Evolutionary conservation across 139 green algal genomes (phyloP).

Genomic region (Haematococcus sp.): DNA sequence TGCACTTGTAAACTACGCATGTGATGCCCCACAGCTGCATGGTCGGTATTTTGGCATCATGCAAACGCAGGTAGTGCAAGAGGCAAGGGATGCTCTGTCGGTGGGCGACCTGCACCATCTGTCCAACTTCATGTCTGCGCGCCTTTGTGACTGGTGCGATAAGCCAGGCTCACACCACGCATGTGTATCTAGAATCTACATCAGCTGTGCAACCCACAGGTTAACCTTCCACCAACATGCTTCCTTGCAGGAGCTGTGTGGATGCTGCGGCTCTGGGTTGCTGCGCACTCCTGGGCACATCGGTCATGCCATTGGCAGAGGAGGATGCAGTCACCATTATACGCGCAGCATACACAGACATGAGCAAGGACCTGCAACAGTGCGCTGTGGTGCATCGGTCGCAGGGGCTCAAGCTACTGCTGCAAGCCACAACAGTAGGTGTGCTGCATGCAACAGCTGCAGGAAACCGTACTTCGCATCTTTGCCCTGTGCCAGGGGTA

Average conservation of each 20-base stretch:
- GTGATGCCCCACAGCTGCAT: no score
- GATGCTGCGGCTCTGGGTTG: conserved; percentile 13
- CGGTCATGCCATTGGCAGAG: neutral
- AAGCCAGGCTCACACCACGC: no score
- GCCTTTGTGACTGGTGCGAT: conserved; percentile 14
- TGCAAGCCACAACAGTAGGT: conserved; percentile 2
- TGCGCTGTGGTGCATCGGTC: conserved; percentile 1
- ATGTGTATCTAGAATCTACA: no score
- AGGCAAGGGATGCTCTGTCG: neutral
- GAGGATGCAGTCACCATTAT: neutral
- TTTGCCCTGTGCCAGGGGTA: no score
- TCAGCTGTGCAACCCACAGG: no score
- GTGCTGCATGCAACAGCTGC: neutral
- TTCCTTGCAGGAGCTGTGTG: conserved; percentile 8
- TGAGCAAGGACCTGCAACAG: conserved; percentile 16
- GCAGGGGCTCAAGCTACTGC: conserved; percentile 12
- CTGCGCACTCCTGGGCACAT: conserved; percentile 3
- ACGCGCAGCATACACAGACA: neutral
- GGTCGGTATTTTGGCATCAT: no score
- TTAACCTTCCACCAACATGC: no score
- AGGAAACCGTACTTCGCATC: neutral
- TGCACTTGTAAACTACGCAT: no score
- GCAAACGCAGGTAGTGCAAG: neutral
- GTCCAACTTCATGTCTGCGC: conserved; percentile 12
- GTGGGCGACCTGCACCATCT: conserved; percentile 1